phyloP scores from a whole-genome alignment of 108 stramenopile species.

The Nitzschia sp. region DNA sequence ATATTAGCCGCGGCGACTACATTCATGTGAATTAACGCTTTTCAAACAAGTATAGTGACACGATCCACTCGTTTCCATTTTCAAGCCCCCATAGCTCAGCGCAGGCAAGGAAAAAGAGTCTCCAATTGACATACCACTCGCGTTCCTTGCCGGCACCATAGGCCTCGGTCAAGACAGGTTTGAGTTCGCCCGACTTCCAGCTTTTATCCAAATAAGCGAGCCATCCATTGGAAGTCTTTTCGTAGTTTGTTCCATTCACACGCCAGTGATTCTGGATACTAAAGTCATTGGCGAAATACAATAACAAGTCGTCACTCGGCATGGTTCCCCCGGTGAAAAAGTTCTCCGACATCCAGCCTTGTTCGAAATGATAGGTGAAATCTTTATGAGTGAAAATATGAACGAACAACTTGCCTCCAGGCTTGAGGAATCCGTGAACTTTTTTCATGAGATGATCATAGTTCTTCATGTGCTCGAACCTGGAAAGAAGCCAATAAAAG shows the following conservation, averaged over 20 bases:
- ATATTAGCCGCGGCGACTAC: no score
- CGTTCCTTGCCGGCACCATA: constrained; percentile 83
- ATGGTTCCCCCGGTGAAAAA: constrained; percentile 91
- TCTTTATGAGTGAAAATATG: constrained; percentile 95
- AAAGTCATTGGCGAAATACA: constrained; percentile 89
- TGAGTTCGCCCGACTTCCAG: constrained; percentile 69
- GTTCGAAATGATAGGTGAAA: constrained; percentile 89
- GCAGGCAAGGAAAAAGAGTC: constrained; percentile 95
- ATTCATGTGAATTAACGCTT: no score
- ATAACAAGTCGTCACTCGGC: constrained; percentile 91
- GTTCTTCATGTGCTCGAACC: constrained; percentile 99
- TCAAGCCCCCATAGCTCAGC: constrained; percentile 91
- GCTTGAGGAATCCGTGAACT: constrained; percentile 78
- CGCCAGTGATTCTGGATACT: constrained; percentile 80
- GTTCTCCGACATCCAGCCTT: constrained; percentile 90
- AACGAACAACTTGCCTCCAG: constrained; percentile 78
- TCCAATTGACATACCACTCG: constrained; percentile 91
- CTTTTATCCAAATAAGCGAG: constrained; percentile 81
- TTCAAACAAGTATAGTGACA: constrained; percentile 83
- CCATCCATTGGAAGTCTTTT: constrained; percentile 93
- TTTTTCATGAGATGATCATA: constrained; percentile 83
- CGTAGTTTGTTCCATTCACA: constrained; percentile 92
- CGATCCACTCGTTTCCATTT: constrained; percentile 90
- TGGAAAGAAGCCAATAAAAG: constrained; percentile 13
- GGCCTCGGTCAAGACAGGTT: constrained; percentile 63